phyloP scores from a whole-genome alignment of 495 filamentous ascomycete species.

The Terfezia boudieri region DNA sequence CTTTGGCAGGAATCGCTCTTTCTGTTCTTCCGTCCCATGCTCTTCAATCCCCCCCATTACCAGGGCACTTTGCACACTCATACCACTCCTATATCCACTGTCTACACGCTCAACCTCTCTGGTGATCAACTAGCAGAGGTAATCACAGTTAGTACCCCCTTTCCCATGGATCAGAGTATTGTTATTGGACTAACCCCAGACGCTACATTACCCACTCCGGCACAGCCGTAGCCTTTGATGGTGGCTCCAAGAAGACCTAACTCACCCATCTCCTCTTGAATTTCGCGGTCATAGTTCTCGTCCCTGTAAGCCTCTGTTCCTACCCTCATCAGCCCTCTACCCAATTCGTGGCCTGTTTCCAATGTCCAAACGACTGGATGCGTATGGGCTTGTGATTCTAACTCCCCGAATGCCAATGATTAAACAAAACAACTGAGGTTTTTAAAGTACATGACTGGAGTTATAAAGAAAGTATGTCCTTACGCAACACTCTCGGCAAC shows the following conservation, averaged over 20 bases:
- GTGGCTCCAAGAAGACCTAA: slow-evolving; percentile 77
- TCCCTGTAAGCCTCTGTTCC: slow-evolving; percentile 74
- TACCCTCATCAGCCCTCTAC: background rate
- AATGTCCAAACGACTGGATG: background rate
- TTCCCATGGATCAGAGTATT: background rate
- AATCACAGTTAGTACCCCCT: background rate
- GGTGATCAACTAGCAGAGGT: slow-evolving; percentile 41
- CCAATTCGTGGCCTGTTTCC: background rate
- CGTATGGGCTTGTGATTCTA: background rate
- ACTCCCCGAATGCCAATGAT: too few relatives aligned
- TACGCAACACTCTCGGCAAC: slow-evolving; percentile 71
- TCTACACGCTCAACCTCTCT: slow-evolving; percentile 92
- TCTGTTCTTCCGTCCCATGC: slow-evolving; percentile 72
- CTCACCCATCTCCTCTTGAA: slow-evolving; percentile 89
- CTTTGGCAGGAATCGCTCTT: slow-evolving; percentile 62
- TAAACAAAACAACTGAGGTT: too few relatives aligned
- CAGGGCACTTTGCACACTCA: slow-evolving; percentile 87
- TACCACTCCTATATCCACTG: slow-evolving; percentile 81
- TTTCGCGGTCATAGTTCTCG: slow-evolving; percentile 73
- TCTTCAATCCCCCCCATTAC: slow-evolving; percentile 96
- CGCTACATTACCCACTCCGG: slow-evolving; percentile 79
- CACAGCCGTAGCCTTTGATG: slow-evolving; percentile 81
- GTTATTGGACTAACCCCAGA: slow-evolving; percentile 30
- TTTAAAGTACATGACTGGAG: too few relatives aligned
- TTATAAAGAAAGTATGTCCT: slow-evolving; percentile 13